Evolutionary conservation across 208 protist species (phyloP), one percentile per base, ranked within the genome.

Genomic region (Porcisia deanei): DNA sequence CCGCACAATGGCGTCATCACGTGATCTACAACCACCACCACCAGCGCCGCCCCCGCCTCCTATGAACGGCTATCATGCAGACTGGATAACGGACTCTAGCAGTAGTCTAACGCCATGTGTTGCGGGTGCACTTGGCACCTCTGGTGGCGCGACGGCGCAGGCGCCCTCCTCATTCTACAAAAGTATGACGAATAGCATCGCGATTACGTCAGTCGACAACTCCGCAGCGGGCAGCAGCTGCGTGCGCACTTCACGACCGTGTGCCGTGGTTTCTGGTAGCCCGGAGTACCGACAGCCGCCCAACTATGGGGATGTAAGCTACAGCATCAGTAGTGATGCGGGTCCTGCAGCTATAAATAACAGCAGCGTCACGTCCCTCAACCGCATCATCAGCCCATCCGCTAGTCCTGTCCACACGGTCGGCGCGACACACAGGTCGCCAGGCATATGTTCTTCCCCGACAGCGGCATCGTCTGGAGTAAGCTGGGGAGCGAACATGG

Each of bases 221-320:
- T 12, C 37, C 57, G 74, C 25, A 14, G 54, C 10, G 45, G 37
- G 39, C 39, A 34, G 58, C 55, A 25, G 47, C 66, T 9, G 30
- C 25, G 59, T 30, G 37, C 2, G 47, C n/a, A 37, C 1, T 25
- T 8, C 57, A 20, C 47, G 25, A 4, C 25, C 22, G 34, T 5
- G 34, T 37, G 30, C 8, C 0, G 14, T 16, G 34, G 59, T 8
- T 37, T 16, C 59, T 64, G 34, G 14, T 18, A 18, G 52, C 3
- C 25, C 43, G 6, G 70, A 69, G 37, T 80, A 71, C 70, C 76
- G 76, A 34, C 76, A 60, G 9, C 76, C 76, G 61, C 68, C 76
- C 30, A 16, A 58, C 53, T 80, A 75, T 45, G 69, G 52, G 16
- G 76, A 80, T 9, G 0, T 59, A 60, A 39, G 30, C 41, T 39